Base-by-base conservation (phyloP, 257 asterid species). In the Nemophila menziesii region DNA sequence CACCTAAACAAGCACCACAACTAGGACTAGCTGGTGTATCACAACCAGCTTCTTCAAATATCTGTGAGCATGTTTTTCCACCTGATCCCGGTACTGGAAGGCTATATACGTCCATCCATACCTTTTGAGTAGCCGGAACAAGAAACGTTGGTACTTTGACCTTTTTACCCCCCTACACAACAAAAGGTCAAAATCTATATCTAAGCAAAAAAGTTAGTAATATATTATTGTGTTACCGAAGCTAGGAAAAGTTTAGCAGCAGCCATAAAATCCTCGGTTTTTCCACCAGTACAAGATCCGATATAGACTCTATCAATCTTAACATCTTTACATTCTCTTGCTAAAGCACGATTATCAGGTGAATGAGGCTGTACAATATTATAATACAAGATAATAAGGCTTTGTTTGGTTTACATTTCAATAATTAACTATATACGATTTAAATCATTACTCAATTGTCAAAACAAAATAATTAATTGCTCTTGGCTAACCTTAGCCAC, bases 71-170 rank as follows among this genome's bases (percentile, higher is more conserved):
- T 5, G 98, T 90, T 67, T 79, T 81, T 38, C 98, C 96, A 8
- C 92, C 93, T 1, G 96, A 68, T 50, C 93, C 96, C 12, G 94
- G 98, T 52, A 90, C 96, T 0, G 85, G 83, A 57, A 81, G 87
- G 63, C 80, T 73, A 49, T 85, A 90, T 29, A 90, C 58, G 15
- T 90, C 96, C 99, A 85, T 85, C 99, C 96, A 85, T 47, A 86
- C 97, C 96, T 90, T 90, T 62, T 90, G 98, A 2, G 98, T 90
- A 48, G 98, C 96, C 39, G 98, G 98, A 57, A 90, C 98, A 24
- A 90, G 82, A 68, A 90, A 85, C 5, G 96, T 90, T n/a, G 99
- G 99, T 47, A 90, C 99, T 66, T 85, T 90, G 48, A 90, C 99
- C 75, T 74, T 77, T 63, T 72, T 81, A 8, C 96, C 96, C 15